Percentiles rank a stretch among this genome's conserved stretches.
phyloP scores from a whole-genome alignment of 1,284 basidiomycete genomes.

The Farysia itapuensis region DNA sequence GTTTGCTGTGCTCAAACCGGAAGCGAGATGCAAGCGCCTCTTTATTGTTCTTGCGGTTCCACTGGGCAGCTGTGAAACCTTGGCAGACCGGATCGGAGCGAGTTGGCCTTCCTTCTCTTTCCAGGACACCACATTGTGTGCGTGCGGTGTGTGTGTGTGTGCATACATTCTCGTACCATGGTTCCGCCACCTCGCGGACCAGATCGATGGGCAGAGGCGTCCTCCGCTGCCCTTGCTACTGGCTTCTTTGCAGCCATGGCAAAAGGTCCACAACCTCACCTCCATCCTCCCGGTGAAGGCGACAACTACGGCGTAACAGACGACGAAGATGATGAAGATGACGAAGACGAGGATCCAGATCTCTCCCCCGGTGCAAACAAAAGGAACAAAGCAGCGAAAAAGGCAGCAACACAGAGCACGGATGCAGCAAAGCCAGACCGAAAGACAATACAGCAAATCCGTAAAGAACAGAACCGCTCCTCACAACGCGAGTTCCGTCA shows the following conservation, averaged over 20 bases:
- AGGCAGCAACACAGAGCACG: slow-evolving; percentile 20
- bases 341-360: slow-evolving; percentile 37
- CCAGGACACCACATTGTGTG: too few species aligned
- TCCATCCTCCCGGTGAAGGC: slow-evolving; percentile 2
- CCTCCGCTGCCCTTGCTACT: slow-evolving; percentile 37
- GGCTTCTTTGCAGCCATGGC: slow-evolving; percentile 46
- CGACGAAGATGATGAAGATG: slow-evolving; percentile 36
- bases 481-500: slow-evolving; percentile 55
- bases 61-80: too few species aligned
- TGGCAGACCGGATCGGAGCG: too few species aligned
- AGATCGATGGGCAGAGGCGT: slow-evolving; percentile 47
- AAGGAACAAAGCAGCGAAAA: slow-evolving; percentile 9
- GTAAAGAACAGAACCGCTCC: slow-evolving; percentile 54
- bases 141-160: too few species aligned
- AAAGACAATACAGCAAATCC: slow-evolving; percentile 20
- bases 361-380: slow-evolving; percentile 8
- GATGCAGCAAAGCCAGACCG: slow-evolving; percentile 25
- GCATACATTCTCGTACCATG: too few species aligned
- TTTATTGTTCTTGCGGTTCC: too few species aligned
- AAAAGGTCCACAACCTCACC: slow-evolving; percentile 41
- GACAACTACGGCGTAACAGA: slow-evolving; percentile 25
- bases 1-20: too few species aligned
- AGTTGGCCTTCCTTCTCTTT: too few species aligned
- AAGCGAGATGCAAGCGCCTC: too few species aligned
- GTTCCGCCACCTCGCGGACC: slow-evolving; percentile 38